Percentiles rank a stretch among this genome's conserved stretches.
phyloP scores from a whole-genome alignment of 306 rosid species.

The Sphenostylis stenocarpa region DNA sequence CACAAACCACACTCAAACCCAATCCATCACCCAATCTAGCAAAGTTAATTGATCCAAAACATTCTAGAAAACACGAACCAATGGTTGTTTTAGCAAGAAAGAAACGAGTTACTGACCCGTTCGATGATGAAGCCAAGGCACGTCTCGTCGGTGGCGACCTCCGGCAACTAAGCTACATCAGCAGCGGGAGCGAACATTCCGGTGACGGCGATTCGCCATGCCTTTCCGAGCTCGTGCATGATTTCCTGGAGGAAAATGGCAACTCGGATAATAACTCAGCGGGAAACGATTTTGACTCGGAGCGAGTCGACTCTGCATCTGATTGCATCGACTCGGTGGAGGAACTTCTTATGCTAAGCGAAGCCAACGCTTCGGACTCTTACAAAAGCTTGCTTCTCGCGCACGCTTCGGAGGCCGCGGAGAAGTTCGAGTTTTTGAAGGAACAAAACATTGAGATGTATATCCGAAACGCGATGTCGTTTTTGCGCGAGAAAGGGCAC shows the following conservation, averaged over 20 bases:
- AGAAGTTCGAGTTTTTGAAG: constrained; percentile 28
- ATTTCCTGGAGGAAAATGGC: constrained; percentile 44
- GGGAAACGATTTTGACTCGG: constrained; percentile 46
- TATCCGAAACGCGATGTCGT: constrained; percentile 57
- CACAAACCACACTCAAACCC: not conserved
- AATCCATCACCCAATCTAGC: not conserved
- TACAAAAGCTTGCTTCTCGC: constrained; percentile 35
- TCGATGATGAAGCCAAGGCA: constrained; percentile 63
- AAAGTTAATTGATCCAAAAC: not conserved
- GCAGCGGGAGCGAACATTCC: constrained; percentile 90
- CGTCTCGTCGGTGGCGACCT: constrained; percentile 51
- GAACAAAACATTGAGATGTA: constrained; percentile 24
- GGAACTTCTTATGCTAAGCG: constrained; percentile 8
- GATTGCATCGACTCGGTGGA: constrained; percentile 37
- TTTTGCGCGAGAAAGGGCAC: constrained; percentile 55
- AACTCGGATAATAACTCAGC: not conserved
- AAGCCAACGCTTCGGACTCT: constrained; percentile 34
- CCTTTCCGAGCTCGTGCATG: constrained; percentile 70
- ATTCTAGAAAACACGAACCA: not conserved
- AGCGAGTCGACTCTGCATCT: constrained; percentile 45
- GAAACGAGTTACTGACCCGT: constrained; percentile 69
- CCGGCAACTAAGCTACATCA: constrained; percentile 39
- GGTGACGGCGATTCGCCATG: constrained; percentile 48
- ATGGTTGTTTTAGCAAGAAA: constrained; percentile 42
- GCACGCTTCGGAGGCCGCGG: constrained; percentile 56